Evolutionary conservation across 1,284 basidiomycete genomes (phyloP), one percentile per base, ranked within the genome.

Genomic region (Boletus semigastroideus): DNA sequence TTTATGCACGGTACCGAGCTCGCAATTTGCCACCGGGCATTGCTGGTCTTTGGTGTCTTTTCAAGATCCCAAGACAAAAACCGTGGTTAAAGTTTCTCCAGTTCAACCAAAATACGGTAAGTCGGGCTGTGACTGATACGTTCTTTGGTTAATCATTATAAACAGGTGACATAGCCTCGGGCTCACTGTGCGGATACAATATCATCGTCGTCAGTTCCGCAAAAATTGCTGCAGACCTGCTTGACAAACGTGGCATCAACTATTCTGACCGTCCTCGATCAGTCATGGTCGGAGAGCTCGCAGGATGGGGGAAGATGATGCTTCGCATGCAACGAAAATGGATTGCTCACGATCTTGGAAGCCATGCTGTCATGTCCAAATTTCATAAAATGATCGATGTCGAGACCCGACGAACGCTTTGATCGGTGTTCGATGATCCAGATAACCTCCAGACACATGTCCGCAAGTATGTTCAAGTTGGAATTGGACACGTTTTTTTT

Each of bases 311-410:
- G 11, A 54, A 63, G n/a, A 56, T 57, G 14, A 57, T 67, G 54
- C 43, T 64, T 51, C 48, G 58, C 6, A n/a, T 38, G 10, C 58
- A 60, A 31, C 54, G 59, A 10, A 60, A 52, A 28, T 57, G 55
- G 43, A 50, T 69, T 9, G 55, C 52, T 4, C 58, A 82, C 49
- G 55, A 60, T 7, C 51, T 68, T 14, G 66, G 67, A 5, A 58
- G 55, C 13, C 53, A 53, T 14, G 51, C 58, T 12, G 42, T 46
- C 2, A 36, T 60, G 1, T 16, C 46, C 28, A 40, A 44, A 8
- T 59, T 53, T 11, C 51, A 55, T 22, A 48, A 48, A 1, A 41
- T 63, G 42, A 59, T 65, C 41, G 66, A 70, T 44, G 42, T 45
- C 8, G 55, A 57, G 41, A 57, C 47, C 22, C 41, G 42, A 10